Percentiles rank a stretch among this genome's conserved stretches.
Conservation (phyloP, 306 rosid genomes). For the Castanea mollissima region DNA sequence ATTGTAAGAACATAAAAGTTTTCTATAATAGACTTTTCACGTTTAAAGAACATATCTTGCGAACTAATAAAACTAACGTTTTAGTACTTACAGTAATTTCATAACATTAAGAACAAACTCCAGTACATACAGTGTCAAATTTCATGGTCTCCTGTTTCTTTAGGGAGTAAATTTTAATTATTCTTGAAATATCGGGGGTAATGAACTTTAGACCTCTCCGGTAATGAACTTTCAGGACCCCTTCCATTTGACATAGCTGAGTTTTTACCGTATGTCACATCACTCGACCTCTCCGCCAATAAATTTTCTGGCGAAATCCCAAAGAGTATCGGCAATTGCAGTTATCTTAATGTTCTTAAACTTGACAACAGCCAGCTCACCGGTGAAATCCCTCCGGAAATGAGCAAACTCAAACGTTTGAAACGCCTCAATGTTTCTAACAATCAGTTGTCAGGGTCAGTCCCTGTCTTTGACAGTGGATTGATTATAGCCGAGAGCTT, state of each 20-base stretch:
- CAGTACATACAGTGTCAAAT: too few relatives aligned
- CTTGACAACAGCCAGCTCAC: conserved; percentile 56
- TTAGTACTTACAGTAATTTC: too few relatives aligned
- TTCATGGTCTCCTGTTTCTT: too few relatives aligned
- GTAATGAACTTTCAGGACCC: conserved; percentile 49
- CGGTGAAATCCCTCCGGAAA: conserved; percentile 54
- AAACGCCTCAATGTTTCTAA: conserved; percentile 40
- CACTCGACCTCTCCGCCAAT: conserved; percentile 75
- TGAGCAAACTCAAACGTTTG: conserved; percentile 35
- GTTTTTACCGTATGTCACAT: conserved; percentile 1
- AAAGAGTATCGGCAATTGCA: conserved; percentile 26
- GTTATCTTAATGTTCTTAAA: conserved; percentile 55
- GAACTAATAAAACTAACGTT: too few relatives aligned
- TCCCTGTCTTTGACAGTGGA: conserved; percentile 28
- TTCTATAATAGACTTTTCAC: too few relatives aligned
- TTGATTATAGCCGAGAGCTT: too few relatives aligned
- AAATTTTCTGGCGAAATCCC: conserved; percentile 64
- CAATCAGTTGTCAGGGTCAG: conserved; percentile 60
- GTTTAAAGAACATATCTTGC: too few relatives aligned
- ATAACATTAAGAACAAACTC: too few relatives aligned
- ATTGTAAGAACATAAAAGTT: too few relatives aligned
- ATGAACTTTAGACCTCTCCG: conserved; percentile 53
- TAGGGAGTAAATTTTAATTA: too few relatives aligned
- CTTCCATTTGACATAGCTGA: conserved; percentile 44
- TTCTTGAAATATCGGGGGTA: too few relatives aligned